Conservation (phyloP, 2,329 filamentous ascomycete species). For the Epichloe glyceriae region DNA sequence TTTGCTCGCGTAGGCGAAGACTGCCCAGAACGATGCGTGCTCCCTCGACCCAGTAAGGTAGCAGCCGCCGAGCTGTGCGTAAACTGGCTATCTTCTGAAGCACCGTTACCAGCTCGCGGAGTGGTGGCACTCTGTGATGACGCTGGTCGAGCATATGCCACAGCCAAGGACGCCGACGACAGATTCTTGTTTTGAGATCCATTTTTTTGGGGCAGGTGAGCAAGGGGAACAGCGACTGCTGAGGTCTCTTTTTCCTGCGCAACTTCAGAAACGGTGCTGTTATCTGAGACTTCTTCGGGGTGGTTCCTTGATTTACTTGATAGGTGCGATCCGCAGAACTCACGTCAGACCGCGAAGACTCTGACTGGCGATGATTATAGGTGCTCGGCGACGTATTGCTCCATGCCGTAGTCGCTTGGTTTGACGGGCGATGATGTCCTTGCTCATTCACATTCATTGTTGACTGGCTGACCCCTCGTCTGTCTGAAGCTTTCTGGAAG, state of each 20-base stretch:
- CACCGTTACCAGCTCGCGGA: constrained; percentile 10
- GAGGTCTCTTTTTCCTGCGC: constrained; percentile 62
- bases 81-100: constrained; percentile 9
- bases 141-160: constrained; percentile 21
- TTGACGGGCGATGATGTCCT: constrained; percentile 17
- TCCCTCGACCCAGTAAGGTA: constrained; percentile 29
- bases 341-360: constrained; percentile 81
- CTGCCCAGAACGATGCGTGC: constrained; percentile 37
- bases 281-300: constrained; percentile 45
- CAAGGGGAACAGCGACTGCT: constrained; percentile 71
- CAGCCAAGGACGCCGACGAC: constrained; percentile 30
- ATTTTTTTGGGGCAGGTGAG: constrained; percentile 65
- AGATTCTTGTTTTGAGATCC: constrained; percentile 20
- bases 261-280: constrained; percentile 71
- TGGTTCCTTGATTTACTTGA: constrained; percentile 46
- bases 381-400: constrained; percentile 34
- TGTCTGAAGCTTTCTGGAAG: not conserved
- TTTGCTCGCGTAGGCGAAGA: constrained; percentile 55
- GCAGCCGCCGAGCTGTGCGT: constrained; percentile 30
- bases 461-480: constrained; percentile 19
- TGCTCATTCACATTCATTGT: constrained; percentile 44
- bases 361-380: constrained; percentile 36
- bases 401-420: constrained; percentile 15
- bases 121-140: constrained; percentile 21
- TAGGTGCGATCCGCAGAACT: constrained; percentile 57